Percentiles rank a stretch among this genome's conserved stretches.
phyloP scores from a whole-genome alignment of 139 green algal genomes.

The Tetradesmus obliquus region DNA sequence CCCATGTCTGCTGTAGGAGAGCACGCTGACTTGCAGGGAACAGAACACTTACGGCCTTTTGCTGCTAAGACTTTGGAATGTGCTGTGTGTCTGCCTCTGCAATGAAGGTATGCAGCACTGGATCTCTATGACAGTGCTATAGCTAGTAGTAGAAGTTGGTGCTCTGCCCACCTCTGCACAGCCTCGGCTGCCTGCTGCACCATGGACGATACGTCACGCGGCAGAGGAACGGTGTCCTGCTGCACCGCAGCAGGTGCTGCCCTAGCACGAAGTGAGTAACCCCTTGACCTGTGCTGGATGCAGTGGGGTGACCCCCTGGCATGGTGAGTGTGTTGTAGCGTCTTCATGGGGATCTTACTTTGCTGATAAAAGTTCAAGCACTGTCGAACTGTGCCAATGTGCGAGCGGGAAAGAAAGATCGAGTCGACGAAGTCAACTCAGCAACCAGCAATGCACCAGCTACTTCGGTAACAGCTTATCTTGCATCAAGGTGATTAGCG shows the following conservation, averaged over 20 bases:
- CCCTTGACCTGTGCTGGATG: not conserved
- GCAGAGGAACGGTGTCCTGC: constrained; percentile 2
- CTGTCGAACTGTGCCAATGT: not conserved
- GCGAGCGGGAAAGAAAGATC: not conserved
- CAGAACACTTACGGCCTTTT: not conserved
- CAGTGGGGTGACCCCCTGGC: not conserved
- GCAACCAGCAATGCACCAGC: not conserved
- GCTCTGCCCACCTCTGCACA: constrained; percentile 3
- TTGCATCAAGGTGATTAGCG: too few relatives aligned
- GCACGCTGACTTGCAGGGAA: not conserved
- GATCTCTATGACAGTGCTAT: not conserved
- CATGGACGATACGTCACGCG: not conserved
- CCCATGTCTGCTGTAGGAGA: too few relatives aligned
- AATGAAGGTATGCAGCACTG: not conserved
- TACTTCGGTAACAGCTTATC: not conserved
- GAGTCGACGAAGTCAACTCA: not conserved
- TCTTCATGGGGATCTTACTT: not conserved
- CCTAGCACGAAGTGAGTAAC: not conserved
- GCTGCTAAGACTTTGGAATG: not conserved
- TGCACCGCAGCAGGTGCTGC: not conserved
- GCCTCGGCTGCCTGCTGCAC: constrained; percentile 15
- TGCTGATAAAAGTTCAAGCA: not conserved
- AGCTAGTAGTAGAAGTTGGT: not conserved
- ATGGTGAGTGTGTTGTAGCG: not conserved
- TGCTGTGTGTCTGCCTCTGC: not conserved